Conservation (phyloP, 164 flowering plant species). For the Magnolia officinalis region DNA sequence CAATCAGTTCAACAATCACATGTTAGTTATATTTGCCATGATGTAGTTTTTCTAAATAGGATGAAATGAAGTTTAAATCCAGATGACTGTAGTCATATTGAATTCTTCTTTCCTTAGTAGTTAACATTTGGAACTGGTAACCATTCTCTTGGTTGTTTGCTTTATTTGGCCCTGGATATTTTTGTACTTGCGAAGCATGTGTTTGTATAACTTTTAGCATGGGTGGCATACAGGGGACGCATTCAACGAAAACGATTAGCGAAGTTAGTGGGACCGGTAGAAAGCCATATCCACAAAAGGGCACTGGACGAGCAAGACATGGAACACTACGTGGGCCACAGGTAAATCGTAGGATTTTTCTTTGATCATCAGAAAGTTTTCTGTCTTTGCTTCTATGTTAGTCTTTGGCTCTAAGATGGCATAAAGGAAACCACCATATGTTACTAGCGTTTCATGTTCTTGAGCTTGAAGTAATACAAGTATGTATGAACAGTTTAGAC, state of each 20-base stretch:
- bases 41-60: no score
- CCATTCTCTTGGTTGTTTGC: neutral
- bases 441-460: neutral
- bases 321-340: conserved; percentile 92
- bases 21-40: neutral
- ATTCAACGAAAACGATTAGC: conserved; percentile 94
- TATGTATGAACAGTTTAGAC: conserved; percentile 59
- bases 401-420: neutral
- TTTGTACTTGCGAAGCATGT: neutral
- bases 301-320: conserved; percentile 88
- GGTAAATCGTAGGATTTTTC: conserved; percentile 34
- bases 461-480: neutral
- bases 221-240: conserved; percentile 62
- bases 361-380: neutral
- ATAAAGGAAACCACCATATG: neutral
- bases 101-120: neutral
- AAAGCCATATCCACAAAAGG: conserved; percentile 88
- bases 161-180: neutral
- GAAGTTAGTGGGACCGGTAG: conserved; percentile 94
- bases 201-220: neutral
- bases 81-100: neutral
- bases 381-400: neutral
- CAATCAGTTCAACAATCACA: neutral
- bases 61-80: neutral
- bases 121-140: neutral